Evolutionary conservation across 768 basidiomycete genomes (phyloP).

Genomic region (Lactarius trivialis): DNA sequence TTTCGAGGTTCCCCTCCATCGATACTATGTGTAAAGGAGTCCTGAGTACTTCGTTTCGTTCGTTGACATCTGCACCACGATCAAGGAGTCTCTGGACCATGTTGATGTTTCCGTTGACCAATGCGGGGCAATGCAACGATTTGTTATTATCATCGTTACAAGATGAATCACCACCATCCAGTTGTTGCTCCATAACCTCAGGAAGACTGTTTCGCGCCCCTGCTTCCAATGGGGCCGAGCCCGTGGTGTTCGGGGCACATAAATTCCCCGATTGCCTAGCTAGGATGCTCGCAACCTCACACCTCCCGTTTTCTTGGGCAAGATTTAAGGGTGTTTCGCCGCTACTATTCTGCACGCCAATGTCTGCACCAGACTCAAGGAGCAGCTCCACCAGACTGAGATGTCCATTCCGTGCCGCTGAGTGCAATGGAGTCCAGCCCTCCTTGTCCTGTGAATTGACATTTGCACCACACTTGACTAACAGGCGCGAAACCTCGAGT

Average conservation of each 20-base stretch:
- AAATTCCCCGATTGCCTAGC: accelerated
- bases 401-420: not conserved
- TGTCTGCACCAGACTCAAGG: not conserved
- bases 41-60: not conserved
- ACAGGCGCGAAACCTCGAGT: not conserved
- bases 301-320: not conserved
- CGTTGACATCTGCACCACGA: not conserved
- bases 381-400: not conserved
- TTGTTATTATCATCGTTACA: not conserved
- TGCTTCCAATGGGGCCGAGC: not conserved
- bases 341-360: not conserved
- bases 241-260: accelerated
- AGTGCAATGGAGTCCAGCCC: not conserved
- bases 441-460: not conserved
- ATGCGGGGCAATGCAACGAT: not conserved
- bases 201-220: no score
- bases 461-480: not conserved
- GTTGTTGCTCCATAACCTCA: no score
- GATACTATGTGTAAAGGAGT: not conserved
- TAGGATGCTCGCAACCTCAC: not conserved
- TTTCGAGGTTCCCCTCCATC: not conserved
- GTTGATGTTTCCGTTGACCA: not conserved
- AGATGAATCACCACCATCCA: not conserved
- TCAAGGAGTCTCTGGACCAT: not conserved
- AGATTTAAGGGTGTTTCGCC: not conserved